Evolutionary conservation across 352 stramenopile genomes (phyloP).

Genomic region (Pythium periplocum): DNA sequence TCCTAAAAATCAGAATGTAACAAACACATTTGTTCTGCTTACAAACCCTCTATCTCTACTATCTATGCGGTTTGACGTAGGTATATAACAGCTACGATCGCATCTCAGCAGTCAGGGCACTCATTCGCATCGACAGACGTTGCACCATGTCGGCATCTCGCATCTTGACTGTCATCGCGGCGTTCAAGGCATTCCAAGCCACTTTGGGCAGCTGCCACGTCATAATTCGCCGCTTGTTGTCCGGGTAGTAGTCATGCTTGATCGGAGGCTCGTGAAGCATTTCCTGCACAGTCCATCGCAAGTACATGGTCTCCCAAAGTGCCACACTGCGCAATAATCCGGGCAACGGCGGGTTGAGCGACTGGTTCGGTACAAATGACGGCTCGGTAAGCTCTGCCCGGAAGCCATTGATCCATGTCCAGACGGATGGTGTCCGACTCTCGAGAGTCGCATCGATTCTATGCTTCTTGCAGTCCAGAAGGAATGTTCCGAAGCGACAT

Average conservation of each 20-base stretch:
- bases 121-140: not conserved
- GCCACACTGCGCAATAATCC: slow-evolving; percentile 58
- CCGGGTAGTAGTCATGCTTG: slow-evolving; percentile 43
- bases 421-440: slow-evolving; percentile 64
- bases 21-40: no score
- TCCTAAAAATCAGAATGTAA: no score
- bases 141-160: slow-evolving; percentile 10
- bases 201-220: slow-evolving; percentile 68
- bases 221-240: slow-evolving; percentile 44
- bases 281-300: slow-evolving; percentile 67
- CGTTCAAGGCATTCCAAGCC: slow-evolving; percentile 44
- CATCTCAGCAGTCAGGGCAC: slow-evolving; percentile 3
- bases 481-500: slow-evolving; percentile 97
- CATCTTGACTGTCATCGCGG: slow-evolving; percentile 25
- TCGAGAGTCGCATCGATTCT: slow-evolving; percentile 49
- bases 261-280: slow-evolving; percentile 39
- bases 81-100: no score
- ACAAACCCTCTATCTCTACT: no score
- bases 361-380: slow-evolving; percentile 38
- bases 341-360: slow-evolving; percentile 47
- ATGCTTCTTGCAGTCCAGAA: slow-evolving; percentile 94
- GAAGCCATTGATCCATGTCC: slow-evolving; percentile 83
- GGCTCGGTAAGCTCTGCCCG: slow-evolving; percentile 52
- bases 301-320: slow-evolving; percentile 69
- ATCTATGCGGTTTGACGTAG: no score